Conservation (phyloP, 192 early-diverging fungal species). For the Backusella australiensis region DNA sequence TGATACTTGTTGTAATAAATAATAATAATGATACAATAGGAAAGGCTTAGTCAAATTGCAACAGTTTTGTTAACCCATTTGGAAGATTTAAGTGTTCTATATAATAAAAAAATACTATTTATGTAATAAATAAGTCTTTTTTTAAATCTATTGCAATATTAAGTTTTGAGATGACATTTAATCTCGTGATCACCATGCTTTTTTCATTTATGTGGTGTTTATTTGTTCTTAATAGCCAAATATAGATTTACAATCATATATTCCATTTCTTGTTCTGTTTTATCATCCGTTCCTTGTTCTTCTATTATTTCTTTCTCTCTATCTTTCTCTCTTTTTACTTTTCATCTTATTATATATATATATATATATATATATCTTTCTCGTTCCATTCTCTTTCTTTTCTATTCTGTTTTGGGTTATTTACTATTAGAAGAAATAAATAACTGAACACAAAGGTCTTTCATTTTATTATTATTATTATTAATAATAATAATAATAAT, state of each 20-base stretch:
- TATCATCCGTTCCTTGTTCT: neutral
- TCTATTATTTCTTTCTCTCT: neutral
- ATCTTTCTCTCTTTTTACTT: neutral
- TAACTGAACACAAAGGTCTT: neutral
- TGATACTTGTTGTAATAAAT: neutral
- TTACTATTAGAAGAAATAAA: neutral
- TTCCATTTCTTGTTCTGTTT: neutral
- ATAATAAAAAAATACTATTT: neutral
- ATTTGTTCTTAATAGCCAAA: constrained; percentile 6
- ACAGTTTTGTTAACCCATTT: neutral
- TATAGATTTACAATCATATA: neutral
- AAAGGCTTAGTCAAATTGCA: neutral
- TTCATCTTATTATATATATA: neutral
- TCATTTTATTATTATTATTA: neutral
- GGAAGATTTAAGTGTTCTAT: neutral
- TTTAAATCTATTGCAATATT: constrained; percentile 1
- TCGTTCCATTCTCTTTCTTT: neutral
- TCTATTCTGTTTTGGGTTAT: neutral
- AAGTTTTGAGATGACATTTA: constrained; percentile 2
- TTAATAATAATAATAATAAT: neutral
- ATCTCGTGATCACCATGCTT: constrained; percentile 2
- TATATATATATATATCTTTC: neutral
- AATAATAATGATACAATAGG: neutral
- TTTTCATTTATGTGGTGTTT: constrained; percentile 1
- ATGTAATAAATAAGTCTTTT: neutral